These are phyloP conservation scores for Aspergillus homomorphus DNA, from an alignment of 495 filamentous ascomycete genomes.

Conservation along the genomic window DNA sequence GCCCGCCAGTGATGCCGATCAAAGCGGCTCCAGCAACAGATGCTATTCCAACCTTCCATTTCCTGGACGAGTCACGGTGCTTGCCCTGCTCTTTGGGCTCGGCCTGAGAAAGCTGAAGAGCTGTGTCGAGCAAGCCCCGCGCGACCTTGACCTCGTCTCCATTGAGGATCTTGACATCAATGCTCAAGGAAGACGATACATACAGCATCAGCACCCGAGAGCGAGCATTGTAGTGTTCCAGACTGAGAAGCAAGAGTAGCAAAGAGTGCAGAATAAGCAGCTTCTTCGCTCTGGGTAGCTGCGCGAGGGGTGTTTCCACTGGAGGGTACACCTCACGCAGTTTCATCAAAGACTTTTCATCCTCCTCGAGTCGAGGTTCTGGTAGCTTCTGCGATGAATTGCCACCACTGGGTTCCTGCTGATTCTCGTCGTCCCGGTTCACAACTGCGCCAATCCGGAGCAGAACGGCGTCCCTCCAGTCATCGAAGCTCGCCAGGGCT, in stretches of 20 bases:
- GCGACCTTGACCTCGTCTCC: slow-evolving; percentile 74
- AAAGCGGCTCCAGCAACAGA: slow-evolving; percentile 74
- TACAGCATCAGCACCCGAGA: slow-evolving; percentile 73
- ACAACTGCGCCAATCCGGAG: slow-evolving; percentile 63
- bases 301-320: slow-evolving; percentile 40
- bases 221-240: slow-evolving; percentile 76
- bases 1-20: slow-evolving; percentile 76
- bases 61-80: slow-evolving; percentile 59
- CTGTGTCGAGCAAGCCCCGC: slow-evolving; percentile 66
- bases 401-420: slow-evolving; percentile 17
- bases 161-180: slow-evolving; percentile 62
- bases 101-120: slow-evolving; percentile 66
- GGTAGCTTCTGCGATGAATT: slow-evolving; percentile 12
- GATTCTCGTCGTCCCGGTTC: slow-evolving; percentile 51
- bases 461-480: slow-evolving; percentile 61
- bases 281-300: slow-evolving; percentile 39
- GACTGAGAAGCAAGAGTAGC: slow-evolving; percentile 69
- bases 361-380: slow-evolving; percentile 23
- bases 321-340: slow-evolving; percentile 45
- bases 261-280: slow-evolving; percentile 57
- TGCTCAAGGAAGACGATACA: slow-evolving; percentile 62
- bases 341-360: slow-evolving; percentile 27
- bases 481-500: slow-evolving; percentile 56
- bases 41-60: slow-evolving; percentile 81
- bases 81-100: slow-evolving; percentile 65